Conservation (phyloP, 495 filamentous ascomycete species). For the Poronia punctata region DNA sequence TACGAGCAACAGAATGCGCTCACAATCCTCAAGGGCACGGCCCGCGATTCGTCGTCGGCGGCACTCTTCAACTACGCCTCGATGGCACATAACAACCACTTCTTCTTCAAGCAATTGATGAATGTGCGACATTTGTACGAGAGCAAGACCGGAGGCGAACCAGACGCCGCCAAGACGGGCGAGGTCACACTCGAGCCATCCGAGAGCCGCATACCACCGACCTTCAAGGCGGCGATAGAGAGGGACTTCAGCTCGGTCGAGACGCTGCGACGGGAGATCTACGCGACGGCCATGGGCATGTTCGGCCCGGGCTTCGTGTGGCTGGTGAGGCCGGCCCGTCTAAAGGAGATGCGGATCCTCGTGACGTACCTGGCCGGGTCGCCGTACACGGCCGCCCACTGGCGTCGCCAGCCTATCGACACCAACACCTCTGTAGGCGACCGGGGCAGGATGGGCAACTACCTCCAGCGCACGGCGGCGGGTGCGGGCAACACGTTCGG, state of each 20-base stretch:
- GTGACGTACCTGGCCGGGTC: conserved; percentile 87
- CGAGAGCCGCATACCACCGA: conserved; percentile 23
- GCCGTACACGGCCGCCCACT: conserved; percentile 77
- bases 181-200: conserved; percentile 1
- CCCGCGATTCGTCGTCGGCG: conserved; percentile 69
- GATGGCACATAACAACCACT: conserved; percentile 94
- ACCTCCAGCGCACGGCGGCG: conserved; percentile 29
- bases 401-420: conserved; percentile 70
- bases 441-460: conserved; percentile 9
- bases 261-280: conserved; percentile 69
- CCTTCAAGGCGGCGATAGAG: conserved; percentile 37
- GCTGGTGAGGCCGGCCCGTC: conserved; percentile 57
- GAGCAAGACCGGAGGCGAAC: conserved; percentile 6
- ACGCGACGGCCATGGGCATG: conserved; percentile 79
- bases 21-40: conserved; percentile 65
- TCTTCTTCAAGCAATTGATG: conserved; percentile 71
- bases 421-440: conserved; percentile 57
- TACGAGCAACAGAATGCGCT: conserved; percentile 51
- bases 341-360: conserved; percentile 60
- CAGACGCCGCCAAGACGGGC: not conserved
- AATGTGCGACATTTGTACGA: conserved; percentile 37
- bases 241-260: conserved; percentile 71
- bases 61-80: conserved; percentile 88
- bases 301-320: conserved; percentile 97
- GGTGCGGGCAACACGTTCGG: conserved; percentile 28